Base-by-base conservation (phyloP, 1,139 yeast species). In the Saccharomyces hybrid region DNA sequence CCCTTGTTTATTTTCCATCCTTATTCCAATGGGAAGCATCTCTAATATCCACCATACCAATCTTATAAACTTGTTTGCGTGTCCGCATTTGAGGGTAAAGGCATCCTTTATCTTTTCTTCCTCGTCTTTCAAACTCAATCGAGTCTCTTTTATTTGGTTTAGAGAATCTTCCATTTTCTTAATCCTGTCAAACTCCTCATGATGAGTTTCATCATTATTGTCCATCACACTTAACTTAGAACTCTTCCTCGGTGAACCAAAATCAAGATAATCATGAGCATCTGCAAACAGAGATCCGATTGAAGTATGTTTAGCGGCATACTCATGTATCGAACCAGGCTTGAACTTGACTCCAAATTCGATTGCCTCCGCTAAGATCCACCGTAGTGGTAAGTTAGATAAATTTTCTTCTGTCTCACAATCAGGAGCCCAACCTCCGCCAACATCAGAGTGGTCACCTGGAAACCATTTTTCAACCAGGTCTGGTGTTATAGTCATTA, bases 401-500 rank as follows among this genome's bases (percentile, higher is more conserved):
- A 77, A 53, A 44, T 65, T 66, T 50, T 73, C 76, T 2, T 77
- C 76, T 0, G 64, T 58, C 47, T 71, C 62, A 2, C 62, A 55
- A 60, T 78, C 80, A 3, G 74, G 68, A 1, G 71, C 66, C 81
- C 83, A 81, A 3, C 86, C 85, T 2, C 88, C 88, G 2, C 88
- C 88, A 57, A 81, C 70, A 65, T 83, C 88, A 2, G 84, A 75
- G 66, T 83, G 88, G 63, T 80, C 81, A 1, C 88, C 88, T 0
- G 86, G 80, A 62, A 83, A 84, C 83, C 84, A 83, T 51, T 78
- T 66, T 63, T 82, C 86, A 6, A 77, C 61, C 21, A 80, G 61
- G 63, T 80, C 84, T 2, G 66, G 55, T 2, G 64, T 55, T 42
- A 60, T 31, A 12, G 56, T 42, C 52, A 27, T 42, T 42, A n/a